Conservation (phyloP, 169 alveolate species). For the Plasmodium malariae region DNA sequence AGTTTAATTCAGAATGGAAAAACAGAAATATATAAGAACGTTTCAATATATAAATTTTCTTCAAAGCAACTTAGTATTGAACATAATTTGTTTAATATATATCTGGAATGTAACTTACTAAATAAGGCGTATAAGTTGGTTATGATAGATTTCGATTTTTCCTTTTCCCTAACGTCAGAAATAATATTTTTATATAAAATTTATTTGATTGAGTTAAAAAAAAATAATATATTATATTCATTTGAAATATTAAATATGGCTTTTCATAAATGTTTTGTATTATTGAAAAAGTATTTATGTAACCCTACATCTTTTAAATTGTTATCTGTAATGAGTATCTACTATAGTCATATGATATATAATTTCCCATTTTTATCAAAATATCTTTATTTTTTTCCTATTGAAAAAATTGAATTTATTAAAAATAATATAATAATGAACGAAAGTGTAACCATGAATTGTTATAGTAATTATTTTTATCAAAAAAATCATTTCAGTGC, state of each 20-base stretch:
- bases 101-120: constrained; percentile 43
- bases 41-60: constrained; percentile 50
- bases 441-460: constrained; percentile 19
- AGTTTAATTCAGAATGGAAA: constrained; percentile 51
- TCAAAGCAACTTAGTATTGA: constrained; percentile 30
- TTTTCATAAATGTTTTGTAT: constrained; percentile 54
- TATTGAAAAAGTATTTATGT: constrained; percentile 61
- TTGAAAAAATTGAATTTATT: constrained; percentile 21
- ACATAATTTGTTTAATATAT: constrained; percentile 65
- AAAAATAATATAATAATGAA: constrained; percentile 33
- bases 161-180: constrained; percentile 68
- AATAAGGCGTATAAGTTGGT: constrained; percentile 58
- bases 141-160: constrained; percentile 48
- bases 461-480: not conserved
- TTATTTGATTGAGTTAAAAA: constrained; percentile 62
- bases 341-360: constrained; percentile 51
- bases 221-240: constrained; percentile 36
- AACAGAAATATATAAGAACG: constrained; percentile 45
- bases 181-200: constrained; percentile 59
- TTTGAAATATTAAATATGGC: constrained; percentile 41
- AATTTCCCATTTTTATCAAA: constrained; percentile 40
- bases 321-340: constrained; percentile 34
- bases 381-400: constrained; percentile 30
- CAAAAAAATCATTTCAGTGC: not conserved
- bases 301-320: constrained; percentile 68